Base-by-base conservation (phyloP, 331 rosid genomes). In the Stylosanthes scabra region DNA sequence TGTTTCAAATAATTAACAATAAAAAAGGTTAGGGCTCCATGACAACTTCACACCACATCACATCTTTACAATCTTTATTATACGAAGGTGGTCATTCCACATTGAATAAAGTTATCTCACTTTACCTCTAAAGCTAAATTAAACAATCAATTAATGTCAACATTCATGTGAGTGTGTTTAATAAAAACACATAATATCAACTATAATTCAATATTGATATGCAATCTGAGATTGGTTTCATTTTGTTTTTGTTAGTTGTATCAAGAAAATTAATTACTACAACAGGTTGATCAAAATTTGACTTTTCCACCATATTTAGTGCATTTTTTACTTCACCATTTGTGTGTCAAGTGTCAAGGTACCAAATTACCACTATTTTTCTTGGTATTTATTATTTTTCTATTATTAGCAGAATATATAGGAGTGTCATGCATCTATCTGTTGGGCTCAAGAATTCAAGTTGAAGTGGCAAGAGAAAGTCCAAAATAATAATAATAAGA, bases 41-140 rank as follows among this genome's bases (percentile, higher is more conserved):
- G 11, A 11, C 8, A 55, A 7, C 7, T 29, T 29, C 12, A 49
- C 16, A 49, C 11, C 37, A 31, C 37, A 31, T 31, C 37, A 31
- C 37, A n/a, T n/a, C n/a, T n/a, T n/a, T n/a, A n/a, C n/a, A n/a
- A n/a, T n/a, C n/a, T n/a, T n/a, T n/a, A n/a, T n/a, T n/a, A n/a
- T n/a, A n/a, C n/a, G n/a, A n/a, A n/a, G n/a, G n/a, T n/a, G 57
- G 29, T 57, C 56, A 42, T 13, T 70, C 10, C 29, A 58, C 16
- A 41, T 55, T 11, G 65, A 69, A 55, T 55, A 41, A 55, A 39
- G 64, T 25, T 41, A 70, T 56, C 39, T 42, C 28, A 9, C 62
- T 70, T 70, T 56, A 12, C 20, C 12, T 42, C 20, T 54, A n/a
- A 29, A 66, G 37, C 37, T 31, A 2, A 31, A 31, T 51, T 51